phyloP scores from a whole-genome alignment of 139 green algal genomes.

The Coelastrella sp. region DNA sequence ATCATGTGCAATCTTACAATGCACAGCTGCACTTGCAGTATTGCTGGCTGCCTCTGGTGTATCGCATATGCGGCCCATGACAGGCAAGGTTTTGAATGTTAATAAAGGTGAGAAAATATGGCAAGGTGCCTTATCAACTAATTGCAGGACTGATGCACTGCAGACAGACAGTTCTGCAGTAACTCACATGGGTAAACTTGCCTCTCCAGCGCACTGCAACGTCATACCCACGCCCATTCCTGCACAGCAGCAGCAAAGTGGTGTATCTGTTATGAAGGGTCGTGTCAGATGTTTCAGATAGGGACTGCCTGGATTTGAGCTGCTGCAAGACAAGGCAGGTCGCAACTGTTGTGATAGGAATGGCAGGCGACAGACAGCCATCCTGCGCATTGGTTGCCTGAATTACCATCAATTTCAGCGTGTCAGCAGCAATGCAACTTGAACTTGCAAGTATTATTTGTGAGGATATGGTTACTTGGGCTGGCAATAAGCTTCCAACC shows the following conservation, averaged over 20 bases:
- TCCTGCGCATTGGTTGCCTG: too few relatives aligned
- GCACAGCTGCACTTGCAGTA: not conserved
- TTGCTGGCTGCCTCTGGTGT: not conserved
- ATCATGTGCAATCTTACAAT: not conserved
- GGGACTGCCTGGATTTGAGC: not conserved
- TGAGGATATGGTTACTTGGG: too few relatives aligned
- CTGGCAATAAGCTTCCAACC: too few relatives aligned
- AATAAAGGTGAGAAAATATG: too few relatives aligned
- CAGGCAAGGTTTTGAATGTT: too few relatives aligned
- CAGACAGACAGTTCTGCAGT: not conserved
- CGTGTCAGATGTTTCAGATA: not conserved
- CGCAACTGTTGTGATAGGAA: not conserved
- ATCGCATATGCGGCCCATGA: not conserved
- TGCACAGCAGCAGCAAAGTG: conserved; percentile 40
- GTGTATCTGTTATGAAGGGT: too few relatives aligned
- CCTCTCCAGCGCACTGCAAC: conserved; percentile 58
- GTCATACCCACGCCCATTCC: conserved; percentile 70
- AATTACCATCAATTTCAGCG: too few relatives aligned
- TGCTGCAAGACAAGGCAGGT: not conserved
- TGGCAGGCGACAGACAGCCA: not conserved
- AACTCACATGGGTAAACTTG: conserved; percentile 75
- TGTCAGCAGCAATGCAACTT: too few relatives aligned
- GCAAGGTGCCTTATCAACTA: too few relatives aligned
- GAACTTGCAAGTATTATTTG: too few relatives aligned
- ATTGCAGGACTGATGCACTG: not conserved